phyloP scores from a whole-genome alignment of 257 asterid genomes.

The Jaltomata sinuosa region DNA sequence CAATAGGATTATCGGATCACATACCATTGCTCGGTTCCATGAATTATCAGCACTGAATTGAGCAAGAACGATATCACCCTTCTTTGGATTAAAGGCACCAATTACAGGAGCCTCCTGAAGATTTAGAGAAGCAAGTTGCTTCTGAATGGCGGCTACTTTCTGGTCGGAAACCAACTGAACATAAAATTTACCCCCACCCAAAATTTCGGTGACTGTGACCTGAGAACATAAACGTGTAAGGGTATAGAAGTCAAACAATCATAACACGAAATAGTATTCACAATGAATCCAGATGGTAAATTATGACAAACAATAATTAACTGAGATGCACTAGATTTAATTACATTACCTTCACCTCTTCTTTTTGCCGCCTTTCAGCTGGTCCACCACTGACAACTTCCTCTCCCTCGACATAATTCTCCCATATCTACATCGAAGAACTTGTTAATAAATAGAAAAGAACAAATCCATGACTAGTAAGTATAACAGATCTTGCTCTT shows the following conservation, averaged over 20 bases:
- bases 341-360: slow-evolving; percentile 56
- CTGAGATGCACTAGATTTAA: neutral
- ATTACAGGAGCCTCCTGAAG: slow-evolving; percentile 80
- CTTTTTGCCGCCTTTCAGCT: slow-evolving; percentile 62
- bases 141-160: slow-evolving; percentile 74
- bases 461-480: neutral
- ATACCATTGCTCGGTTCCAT: slow-evolving; percentile 99
- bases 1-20: slow-evolving; percentile 2
- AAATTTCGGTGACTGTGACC: slow-evolving; percentile 81
- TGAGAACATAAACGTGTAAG: slow-evolving; percentile 12
- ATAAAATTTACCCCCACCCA: slow-evolving; percentile 93
- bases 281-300: neutral
- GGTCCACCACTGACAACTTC: slow-evolving; percentile 48
- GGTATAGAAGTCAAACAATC: neutral
- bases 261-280: neutral
- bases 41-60: slow-evolving; percentile 88
- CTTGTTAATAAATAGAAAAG: neutral
- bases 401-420: slow-evolving; percentile 66
- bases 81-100: slow-evolving; percentile 89
- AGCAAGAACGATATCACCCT: slow-evolving; percentile 83
- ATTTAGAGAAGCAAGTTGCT: slow-evolving; percentile 72
- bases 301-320: neutral
- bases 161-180: slow-evolving; percentile 77
- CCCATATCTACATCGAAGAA: slow-evolving; percentile 36
- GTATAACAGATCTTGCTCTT: slow-evolving; percentile 3